Conservation (phyloP, 2,329 filamentous ascomycete genomes). For the Colletotrichum sp. region DNA sequence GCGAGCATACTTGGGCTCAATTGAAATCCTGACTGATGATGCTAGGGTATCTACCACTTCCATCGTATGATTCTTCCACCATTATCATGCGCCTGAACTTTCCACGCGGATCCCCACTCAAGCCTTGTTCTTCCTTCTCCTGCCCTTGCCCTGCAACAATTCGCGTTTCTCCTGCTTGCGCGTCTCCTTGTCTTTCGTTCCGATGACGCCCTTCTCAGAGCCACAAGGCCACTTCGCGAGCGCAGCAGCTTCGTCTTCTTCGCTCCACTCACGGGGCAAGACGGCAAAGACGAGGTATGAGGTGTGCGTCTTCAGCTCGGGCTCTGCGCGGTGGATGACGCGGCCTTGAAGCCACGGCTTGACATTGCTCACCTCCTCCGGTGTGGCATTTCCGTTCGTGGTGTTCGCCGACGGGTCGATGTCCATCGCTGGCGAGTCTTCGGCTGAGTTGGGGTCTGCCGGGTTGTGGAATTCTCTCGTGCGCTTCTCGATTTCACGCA, state of each 20-base stretch:
- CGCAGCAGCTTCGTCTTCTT: constrained; percentile 77
- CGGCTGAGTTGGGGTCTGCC: constrained; percentile 29
- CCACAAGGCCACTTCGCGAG: constrained; percentile 68
- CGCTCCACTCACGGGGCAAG: constrained; percentile 84
- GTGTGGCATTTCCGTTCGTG: constrained; percentile 27
- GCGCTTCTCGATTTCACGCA: constrained; percentile 75
- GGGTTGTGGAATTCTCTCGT: constrained; percentile 67
- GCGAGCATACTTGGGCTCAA: background rate
- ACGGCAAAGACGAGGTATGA: constrained; percentile 96
- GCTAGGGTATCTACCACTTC: constrained; percentile 17
- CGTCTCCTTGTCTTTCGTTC: constrained; percentile 56
- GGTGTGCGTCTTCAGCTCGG: constrained; percentile 93
- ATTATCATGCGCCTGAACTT: background rate
- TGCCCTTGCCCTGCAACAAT: constrained; percentile 46
- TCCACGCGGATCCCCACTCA: background rate
- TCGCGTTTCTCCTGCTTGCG: constrained; percentile 64
- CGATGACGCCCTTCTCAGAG: constrained; percentile 56
- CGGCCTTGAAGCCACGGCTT: constrained; percentile 78
- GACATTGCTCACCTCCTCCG: constrained; percentile 27
- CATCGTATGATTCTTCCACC: background rate
- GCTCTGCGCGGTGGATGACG: constrained; percentile 80
- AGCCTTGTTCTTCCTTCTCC: constrained; percentile 11
- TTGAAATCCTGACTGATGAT: constrained; percentile 5
- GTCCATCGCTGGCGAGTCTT: constrained; percentile 41
- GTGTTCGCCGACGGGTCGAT: constrained; percentile 35